phyloP scores from a whole-genome alignment of 805 yeast genomes.

The Lipomyces orientalis region DNA sequence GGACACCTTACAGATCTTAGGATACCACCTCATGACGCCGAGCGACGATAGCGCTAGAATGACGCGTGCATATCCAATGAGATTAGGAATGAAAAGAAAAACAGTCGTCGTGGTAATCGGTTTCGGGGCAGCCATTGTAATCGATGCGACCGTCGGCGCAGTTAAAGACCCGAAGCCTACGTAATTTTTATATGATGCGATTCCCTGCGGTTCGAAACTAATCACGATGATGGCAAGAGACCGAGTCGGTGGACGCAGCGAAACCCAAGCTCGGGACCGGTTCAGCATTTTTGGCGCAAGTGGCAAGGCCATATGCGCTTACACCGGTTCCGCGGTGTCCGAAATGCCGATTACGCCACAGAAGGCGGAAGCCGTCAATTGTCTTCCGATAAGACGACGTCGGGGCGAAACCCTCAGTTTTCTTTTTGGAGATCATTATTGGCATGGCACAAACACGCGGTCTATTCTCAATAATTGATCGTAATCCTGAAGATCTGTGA shows the following conservation, averaged over 20 bases:
- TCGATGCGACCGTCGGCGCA: background rate
- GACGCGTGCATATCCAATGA: constrained; percentile 88
- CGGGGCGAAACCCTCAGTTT: too few species aligned
- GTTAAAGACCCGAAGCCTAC: background rate
- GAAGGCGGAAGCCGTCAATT: too few species aligned
- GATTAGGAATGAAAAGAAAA: constrained; percentile 83
- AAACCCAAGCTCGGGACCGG: background rate
- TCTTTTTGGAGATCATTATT: too few species aligned
- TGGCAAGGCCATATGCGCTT: background rate
- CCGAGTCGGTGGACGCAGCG: background rate
- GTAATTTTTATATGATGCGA: background rate
- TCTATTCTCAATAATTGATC: too few species aligned
- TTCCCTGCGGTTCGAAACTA: background rate
- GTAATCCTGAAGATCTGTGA: too few species aligned
- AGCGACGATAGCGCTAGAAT: constrained; percentile 81
- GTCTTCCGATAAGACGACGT: too few species aligned
- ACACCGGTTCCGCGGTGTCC: background rate
- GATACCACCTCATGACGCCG: constrained; percentile 81
- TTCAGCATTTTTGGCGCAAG: background rate
- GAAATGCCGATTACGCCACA: background rate
- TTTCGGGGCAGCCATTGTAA: constrained; percentile 6
- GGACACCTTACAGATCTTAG: constrained; percentile 60
- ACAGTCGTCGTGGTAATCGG: constrained; percentile 58
- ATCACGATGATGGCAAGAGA: background rate
- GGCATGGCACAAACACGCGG: too few species aligned